Conservation (phyloP, 1,284 basidiomycete genomes). For the Stygiomarasmius scandens region DNA sequence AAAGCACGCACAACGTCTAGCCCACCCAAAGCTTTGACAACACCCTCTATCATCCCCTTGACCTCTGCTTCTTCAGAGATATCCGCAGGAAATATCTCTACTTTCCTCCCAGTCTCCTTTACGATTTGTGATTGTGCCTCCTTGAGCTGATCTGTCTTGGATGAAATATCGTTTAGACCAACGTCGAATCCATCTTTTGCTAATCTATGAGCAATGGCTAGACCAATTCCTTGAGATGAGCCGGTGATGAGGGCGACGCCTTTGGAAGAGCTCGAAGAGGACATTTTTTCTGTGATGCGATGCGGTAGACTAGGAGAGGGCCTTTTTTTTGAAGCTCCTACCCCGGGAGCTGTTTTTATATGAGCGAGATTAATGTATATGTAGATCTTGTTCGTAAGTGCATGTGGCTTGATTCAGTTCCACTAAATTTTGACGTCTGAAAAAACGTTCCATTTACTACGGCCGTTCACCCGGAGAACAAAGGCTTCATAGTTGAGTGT, state of each 20-base stretch:
- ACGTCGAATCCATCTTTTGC: constrained; percentile 40
- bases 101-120: constrained; percentile 21
- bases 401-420: no score
- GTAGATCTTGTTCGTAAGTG: no score
- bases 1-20: constrained; percentile 37
- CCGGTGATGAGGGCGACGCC: constrained; percentile 39
- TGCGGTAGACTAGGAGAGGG: no score
- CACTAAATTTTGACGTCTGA: no score
- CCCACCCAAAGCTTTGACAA: constrained; percentile 33
- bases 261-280: neutral
- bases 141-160: constrained; percentile 23
- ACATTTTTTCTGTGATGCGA: no score
- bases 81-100: constrained; percentile 29
- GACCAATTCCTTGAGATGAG: constrained; percentile 37
- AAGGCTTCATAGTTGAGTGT: no score
- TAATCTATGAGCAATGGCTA: constrained; percentile 33
- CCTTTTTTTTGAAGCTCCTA: no score
- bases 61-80: constrained; percentile 40
- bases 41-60: constrained; percentile 32
- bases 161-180: constrained; percentile 34
- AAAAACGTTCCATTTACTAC: no score
- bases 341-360: no score
- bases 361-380: no score
- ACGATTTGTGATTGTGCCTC: constrained; percentile 26
- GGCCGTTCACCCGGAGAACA: no score